These are phyloP conservation scores for Mimosa bimucronata DNA, from an alignment of 306 rosid species.

Conservation along the genomic window DNA sequence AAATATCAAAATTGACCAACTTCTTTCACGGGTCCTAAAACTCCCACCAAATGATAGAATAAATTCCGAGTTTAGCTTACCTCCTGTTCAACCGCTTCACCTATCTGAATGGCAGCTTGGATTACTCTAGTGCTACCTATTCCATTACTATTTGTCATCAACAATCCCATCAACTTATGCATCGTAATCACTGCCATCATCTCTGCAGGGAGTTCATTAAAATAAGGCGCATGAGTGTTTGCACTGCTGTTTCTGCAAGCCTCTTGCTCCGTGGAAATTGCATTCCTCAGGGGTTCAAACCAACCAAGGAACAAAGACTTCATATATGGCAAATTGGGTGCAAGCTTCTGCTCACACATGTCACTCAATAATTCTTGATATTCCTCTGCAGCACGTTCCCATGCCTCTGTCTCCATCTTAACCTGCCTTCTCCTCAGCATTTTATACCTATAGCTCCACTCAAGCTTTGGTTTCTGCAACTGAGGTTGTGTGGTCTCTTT, in stretches of 20 bases:
- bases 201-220: slow-evolving; percentile 64
- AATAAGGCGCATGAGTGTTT: slow-evolving; percentile 58
- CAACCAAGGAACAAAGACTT: slow-evolving; percentile 92
- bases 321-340: slow-evolving; percentile 87
- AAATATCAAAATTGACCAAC: background rate
- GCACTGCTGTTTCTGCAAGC: slow-evolving; percentile 18
- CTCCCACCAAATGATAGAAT: background rate
- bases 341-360: slow-evolving; percentile 91
- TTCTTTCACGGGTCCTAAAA: background rate
- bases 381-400: slow-evolving; percentile 89
- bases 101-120: slow-evolving; percentile 83
- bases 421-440: slow-evolving; percentile 71
- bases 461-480: slow-evolving; percentile 47
- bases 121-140: slow-evolving; percentile 66
- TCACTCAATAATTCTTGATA: slow-evolving; percentile 77
- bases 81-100: slow-evolving; percentile 94
- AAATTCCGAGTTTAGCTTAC: slow-evolving; percentile 39
- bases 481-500: slow-evolving; percentile 41
- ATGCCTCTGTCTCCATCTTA: slow-evolving; percentile 87
- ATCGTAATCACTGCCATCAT: slow-evolving; percentile 94
- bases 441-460: slow-evolving; percentile 44
- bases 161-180: slow-evolving; percentile 93
- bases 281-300: slow-evolving; percentile 84
- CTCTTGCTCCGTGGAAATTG: slow-evolving; percentile 67
- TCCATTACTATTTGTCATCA: slow-evolving; percentile 75